A percentile compares a stretch with the other conserved stretches of the same genome.
phyloP scores from a whole-genome alignment of 2,329 filamentous ascomycete genomes.

The Ophiostoma populinum region DNA sequence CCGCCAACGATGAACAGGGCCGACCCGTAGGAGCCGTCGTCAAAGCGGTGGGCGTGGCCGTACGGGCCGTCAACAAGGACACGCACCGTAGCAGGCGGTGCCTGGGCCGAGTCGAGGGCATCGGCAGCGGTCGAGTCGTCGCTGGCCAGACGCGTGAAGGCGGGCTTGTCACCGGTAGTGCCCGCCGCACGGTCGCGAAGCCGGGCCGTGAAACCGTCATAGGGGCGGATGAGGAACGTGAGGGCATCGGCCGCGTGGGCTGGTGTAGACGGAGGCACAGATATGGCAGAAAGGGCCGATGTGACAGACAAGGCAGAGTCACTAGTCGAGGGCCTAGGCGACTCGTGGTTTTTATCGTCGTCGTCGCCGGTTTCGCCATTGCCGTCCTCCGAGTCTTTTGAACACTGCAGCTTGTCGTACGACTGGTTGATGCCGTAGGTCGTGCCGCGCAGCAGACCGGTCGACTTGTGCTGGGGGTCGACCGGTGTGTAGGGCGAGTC shows the following conservation, averaged over 20 bases:
- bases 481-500: not conserved
- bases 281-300: not conserved
- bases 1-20: constrained; percentile 11
- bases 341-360: constrained; percentile 7
- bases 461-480: not conserved
- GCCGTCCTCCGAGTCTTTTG: not conserved
- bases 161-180: constrained; percentile 7
- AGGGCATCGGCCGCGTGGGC: constrained; percentile 2
- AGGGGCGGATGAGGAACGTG: constrained; percentile 10
- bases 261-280: not conserved
- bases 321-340: constrained; percentile 8
- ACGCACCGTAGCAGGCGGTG: constrained; percentile 4
- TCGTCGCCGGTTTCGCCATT: not conserved
- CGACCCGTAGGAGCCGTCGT: constrained; percentile 7
- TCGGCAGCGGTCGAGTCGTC: too few relatives aligned
- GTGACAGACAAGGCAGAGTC: not conserved
- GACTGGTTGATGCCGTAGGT: constrained; percentile 3
- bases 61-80: constrained; percentile 13
- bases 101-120: too few relatives aligned
- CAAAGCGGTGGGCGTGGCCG: constrained; percentile 9
- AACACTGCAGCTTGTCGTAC: not conserved
- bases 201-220: constrained; percentile 11
- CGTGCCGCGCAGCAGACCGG: not conserved
- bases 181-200: constrained; percentile 6
- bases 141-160: constrained; percentile 5